Percentiles rank a stretch among this genome's conserved stretches.
These are phyloP conservation scores for Puccinia coronata DNA, from an alignment of 1,284 basidiomycete genomes.

Conservation along the genomic window DNA sequence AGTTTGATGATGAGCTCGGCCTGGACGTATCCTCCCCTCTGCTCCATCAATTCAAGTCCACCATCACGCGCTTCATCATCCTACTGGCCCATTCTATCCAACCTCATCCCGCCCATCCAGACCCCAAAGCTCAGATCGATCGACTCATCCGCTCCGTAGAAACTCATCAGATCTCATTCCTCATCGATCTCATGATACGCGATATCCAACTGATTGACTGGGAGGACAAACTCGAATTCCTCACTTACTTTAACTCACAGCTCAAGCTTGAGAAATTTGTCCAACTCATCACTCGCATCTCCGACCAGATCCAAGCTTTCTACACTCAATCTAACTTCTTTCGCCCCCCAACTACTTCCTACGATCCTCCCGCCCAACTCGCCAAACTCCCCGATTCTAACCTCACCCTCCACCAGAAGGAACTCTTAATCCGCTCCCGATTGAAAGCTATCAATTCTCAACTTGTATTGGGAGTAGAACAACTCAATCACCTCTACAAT, in stretches of 20 bases:
- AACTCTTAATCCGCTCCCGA: conserved; percentile 25
- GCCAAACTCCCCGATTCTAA: neutral
- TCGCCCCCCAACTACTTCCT: neutral
- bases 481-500: conserved; percentile 13
- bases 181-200: conserved; percentile 34
- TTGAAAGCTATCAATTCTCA: conserved; percentile 3
- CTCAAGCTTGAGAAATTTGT: conserved; percentile 27
- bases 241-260: conserved; percentile 21
- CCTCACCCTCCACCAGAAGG: conserved; percentile 34
- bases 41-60: neutral
- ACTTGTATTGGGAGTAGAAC: neutral
- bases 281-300: conserved; percentile 1
- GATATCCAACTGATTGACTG: conserved; percentile 11
- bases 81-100: neutral
- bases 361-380: neutral
- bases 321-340: neutral
- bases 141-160: conserved; percentile 14
- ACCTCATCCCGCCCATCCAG: neutral
- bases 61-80: conserved; percentile 1
- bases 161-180: conserved; percentile 1
- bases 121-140: conserved; percentile 8
- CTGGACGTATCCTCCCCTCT: neutral
- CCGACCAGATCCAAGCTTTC: conserved; percentile 20
- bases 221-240: conserved; percentile 22
- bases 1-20: neutral